Percentiles rank a stretch among this genome's conserved stretches.
Evolutionary conservation across 2,329 filamentous ascomycete species (phyloP).

Genomic region (Verticillium zaregamsianum): DNA sequence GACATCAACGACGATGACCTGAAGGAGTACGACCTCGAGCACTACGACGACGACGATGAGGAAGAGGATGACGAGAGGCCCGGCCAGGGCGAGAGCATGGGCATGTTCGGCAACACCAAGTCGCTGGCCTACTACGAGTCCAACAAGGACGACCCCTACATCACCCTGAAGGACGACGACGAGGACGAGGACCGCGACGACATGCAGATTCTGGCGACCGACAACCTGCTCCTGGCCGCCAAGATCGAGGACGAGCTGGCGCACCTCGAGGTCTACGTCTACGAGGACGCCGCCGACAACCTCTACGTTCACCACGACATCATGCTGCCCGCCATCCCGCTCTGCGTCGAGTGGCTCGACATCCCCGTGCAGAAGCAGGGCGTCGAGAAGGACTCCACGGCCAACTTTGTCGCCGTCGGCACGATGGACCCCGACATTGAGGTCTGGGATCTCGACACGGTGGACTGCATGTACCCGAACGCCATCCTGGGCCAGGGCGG

Average conservation of each 20-base stretch:
- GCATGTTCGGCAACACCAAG: constrained; percentile 94
- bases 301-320: constrained; percentile 99
- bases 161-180: constrained; percentile 72
- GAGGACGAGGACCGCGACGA: constrained; percentile 88
- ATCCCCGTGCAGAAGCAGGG: constrained; percentile 74
- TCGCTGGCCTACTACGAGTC: constrained; percentile 90
- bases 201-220: constrained; percentile 84
- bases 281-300: constrained; percentile 92
- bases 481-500: constrained; percentile 82
- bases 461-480: constrained; percentile 98
- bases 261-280: constrained; percentile 94
- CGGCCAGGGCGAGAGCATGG: constrained; percentile 64
- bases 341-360: constrained; percentile 94
- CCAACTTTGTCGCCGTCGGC: constrained; percentile 91
- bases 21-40: constrained; percentile 92
- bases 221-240: constrained; percentile 87
- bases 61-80: constrained; percentile 49
- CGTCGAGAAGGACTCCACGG: constrained; percentile 60
- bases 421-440: constrained; percentile 99
- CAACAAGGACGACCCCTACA: constrained; percentile 94
- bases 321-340: constrained; percentile 94
- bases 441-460: constrained; percentile 93
- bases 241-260: constrained; percentile 97
- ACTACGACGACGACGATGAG: constrained; percentile 83
- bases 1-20: constrained; percentile 77